Evolutionary conservation across 2,329 filamentous ascomycete genomes (phyloP).

Genomic region (Pestalotiopsis sp.): DNA sequence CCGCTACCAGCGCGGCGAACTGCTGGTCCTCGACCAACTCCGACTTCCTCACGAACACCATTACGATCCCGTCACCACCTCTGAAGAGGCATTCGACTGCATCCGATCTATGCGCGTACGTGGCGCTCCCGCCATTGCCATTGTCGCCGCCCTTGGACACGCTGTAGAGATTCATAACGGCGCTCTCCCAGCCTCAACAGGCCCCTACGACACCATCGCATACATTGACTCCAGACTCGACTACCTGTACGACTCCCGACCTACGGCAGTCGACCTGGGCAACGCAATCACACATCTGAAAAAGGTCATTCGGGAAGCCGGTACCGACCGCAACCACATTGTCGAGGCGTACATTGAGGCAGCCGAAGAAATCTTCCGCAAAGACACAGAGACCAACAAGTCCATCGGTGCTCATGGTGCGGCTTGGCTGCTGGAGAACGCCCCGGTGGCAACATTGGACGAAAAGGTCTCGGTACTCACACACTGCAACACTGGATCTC

Average conservation of each 20-base stretch:
- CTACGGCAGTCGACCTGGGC: slow-evolving; percentile 91
- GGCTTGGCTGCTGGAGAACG: slow-evolving; percentile 74
- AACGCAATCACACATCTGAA: slow-evolving; percentile 87
- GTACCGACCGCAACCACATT: slow-evolving; percentile 56
- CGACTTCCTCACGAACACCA: slow-evolving; percentile 78
- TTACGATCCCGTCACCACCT: slow-evolving; percentile 72
- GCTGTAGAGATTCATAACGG: slow-evolving; percentile 78
- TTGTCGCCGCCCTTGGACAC: slow-evolving; percentile 89
- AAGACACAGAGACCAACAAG: slow-evolving; percentile 86
- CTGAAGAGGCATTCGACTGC: slow-evolving; percentile 78
- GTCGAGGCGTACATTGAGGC: slow-evolving; percentile 73
- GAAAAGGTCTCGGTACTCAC: slow-evolving; percentile 79
- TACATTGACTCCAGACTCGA: slow-evolving; percentile 79
- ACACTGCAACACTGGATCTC: slow-evolving; percentile 96
- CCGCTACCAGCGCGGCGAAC: slow-evolving; percentile 70
- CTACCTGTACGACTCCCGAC: slow-evolving; percentile 85
- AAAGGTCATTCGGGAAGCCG: slow-evolving; percentile 55
- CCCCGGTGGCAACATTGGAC: slow-evolving; percentile 46
- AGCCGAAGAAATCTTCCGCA: slow-evolving; percentile 83
- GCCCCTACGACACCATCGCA: slow-evolving; percentile 60
- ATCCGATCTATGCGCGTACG: slow-evolving; percentile 80
- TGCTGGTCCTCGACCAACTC: slow-evolving; percentile 84
- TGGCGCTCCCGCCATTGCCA: slow-evolving; percentile 93
- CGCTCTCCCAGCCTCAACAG: slow-evolving; percentile 45
- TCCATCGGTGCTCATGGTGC: slow-evolving; percentile 83